Conservation (phyloP, 1,139 yeast species). For the Sugiyamaella neomexicana region DNA sequence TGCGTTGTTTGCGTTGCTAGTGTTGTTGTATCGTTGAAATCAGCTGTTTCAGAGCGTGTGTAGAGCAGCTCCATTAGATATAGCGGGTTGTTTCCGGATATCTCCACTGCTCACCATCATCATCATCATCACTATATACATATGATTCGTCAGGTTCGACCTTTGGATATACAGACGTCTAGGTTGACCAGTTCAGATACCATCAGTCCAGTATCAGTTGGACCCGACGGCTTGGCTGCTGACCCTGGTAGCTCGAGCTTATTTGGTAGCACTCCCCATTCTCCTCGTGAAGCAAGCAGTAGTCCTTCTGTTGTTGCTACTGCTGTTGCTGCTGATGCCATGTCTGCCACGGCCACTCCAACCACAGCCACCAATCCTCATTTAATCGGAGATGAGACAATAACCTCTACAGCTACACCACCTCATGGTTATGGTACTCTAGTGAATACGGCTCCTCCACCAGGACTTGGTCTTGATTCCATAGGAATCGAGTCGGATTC, state of each 20-base stretch:
- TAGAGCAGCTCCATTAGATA: too few relatives aligned
- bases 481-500: slow-evolving; percentile 2
- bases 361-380: neutral
- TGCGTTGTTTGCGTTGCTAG: too few relatives aligned
- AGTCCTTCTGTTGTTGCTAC: neutral
- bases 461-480: neutral
- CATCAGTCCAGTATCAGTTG: neutral
- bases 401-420: neutral
- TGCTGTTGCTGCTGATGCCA: neutral
- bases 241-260: neutral
- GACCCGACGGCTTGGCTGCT: neutral
- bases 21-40: too few relatives aligned
- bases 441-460: slow-evolving; percentile 4
- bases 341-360: neutral
- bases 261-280: neutral
- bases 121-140: neutral
- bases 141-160: slow-evolving; percentile 7
- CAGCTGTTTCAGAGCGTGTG: too few relatives aligned
- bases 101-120: too few relatives aligned
- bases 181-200: slow-evolving; percentile 5
- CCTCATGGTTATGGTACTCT: slow-evolving; percentile 4
- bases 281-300: neutral
- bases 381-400: neutral
- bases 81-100: too few relatives aligned
- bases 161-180: slow-evolving; percentile 1